A percentile compares a stretch with the other conserved stretches of the same genome.
These are phyloP conservation scores for Plenodomus lindquistii DNA, from an alignment of 2,329 filamentous ascomycete genomes.

Conservation along the genomic window DNA sequence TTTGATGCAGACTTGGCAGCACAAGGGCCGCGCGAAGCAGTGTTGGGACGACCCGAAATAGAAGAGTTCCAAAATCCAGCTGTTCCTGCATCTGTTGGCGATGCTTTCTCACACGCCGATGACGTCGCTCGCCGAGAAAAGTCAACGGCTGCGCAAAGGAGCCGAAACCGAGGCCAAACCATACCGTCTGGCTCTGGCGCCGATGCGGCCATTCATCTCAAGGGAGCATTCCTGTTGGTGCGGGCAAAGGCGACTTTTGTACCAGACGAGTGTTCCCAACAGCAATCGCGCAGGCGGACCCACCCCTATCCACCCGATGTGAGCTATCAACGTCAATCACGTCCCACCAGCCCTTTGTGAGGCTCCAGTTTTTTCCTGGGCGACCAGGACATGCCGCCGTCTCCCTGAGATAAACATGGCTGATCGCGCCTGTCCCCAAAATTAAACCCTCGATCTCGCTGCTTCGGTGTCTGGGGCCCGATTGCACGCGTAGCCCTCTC, in stretches of 20 bases:
- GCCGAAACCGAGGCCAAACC: background rate
- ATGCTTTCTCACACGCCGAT: too few species aligned
- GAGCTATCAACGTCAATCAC: constrained; percentile 15
- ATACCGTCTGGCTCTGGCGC: background rate
- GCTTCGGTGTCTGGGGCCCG: constrained; percentile 18
- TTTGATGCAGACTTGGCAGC: background rate
- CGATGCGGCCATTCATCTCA: background rate
- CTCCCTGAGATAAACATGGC: constrained; percentile 17
- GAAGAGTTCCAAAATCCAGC: background rate
- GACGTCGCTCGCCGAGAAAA: background rate
- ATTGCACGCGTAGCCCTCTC: constrained; percentile 1
- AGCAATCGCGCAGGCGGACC: constrained; percentile 3
- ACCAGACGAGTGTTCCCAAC: constrained; percentile 9
- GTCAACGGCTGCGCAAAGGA: background rate
- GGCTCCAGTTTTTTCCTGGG: constrained; percentile 19
- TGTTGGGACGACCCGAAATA: background rate
- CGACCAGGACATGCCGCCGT: constrained; percentile 10
- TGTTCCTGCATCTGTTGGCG: background rate
- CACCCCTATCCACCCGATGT: constrained; percentile 3
- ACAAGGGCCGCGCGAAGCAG: too few species aligned
- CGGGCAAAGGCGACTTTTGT: constrained; percentile 1
- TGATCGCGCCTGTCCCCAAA: constrained; percentile 25
- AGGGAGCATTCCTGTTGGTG: background rate
- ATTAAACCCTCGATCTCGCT: constrained; percentile 13
- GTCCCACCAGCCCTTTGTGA: background rate